Conservation (phyloP, 164 flowering plant genomes). For the Vitis rupestris region DNA sequence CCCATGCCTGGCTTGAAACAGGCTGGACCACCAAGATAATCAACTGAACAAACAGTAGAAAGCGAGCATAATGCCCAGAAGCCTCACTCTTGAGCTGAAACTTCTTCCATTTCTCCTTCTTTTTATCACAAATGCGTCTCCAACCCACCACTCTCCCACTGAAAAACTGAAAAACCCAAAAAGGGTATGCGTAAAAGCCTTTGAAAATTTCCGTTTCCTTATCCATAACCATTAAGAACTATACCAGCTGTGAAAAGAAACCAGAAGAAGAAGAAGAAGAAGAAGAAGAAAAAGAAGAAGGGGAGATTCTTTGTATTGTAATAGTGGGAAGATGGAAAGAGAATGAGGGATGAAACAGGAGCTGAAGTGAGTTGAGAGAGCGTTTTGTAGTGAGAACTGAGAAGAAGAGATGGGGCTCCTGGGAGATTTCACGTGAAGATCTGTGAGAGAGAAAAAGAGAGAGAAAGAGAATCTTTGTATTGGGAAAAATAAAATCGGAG, state of each 20-base stretch:
- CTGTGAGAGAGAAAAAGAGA: constrained; percentile 7
- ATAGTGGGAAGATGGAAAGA: neutral
- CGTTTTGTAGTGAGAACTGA: constrained; percentile 20
- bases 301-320: neutral
- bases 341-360: constrained; percentile 8
- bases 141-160: neutral
- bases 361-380: neutral
- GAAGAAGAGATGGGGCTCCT: constrained; percentile 10
- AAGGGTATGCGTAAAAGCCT: constrained; percentile 9
- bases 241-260: neutral
- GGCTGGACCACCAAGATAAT: constrained; percentile 13
- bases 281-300: neutral
- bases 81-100: neutral
- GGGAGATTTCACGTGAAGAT: constrained; percentile 22
- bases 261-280: neutral
- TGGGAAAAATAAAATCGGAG: neutral
- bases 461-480: constrained; percentile 3
- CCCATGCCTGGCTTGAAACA: constrained; percentile 30
- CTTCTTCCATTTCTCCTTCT: constrained; percentile 17
- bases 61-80: neutral
- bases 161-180: constrained; percentile 3
- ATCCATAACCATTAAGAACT: constrained; percentile 2
- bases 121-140: neutral
- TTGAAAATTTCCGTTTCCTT: neutral
- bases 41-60: constrained; percentile 14